These are phyloP conservation scores for Arthroderma sp. DNA, from an alignment of 2,329 filamentous ascomycete species.

Conservation along the genomic window DNA sequence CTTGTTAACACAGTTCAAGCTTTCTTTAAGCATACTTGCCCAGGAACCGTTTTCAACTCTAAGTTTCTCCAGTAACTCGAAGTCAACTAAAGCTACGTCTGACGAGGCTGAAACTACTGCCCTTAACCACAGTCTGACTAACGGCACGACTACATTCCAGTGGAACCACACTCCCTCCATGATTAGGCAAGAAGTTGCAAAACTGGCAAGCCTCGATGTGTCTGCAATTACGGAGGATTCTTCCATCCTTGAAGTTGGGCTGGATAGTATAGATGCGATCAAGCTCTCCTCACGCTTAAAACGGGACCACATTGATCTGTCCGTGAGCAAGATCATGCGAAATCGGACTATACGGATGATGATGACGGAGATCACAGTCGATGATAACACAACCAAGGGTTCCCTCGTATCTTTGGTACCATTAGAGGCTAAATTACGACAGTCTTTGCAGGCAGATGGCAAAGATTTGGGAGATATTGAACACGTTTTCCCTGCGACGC, in stretches of 20 bases:
- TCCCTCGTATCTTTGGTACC: background rate
- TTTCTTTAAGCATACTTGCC: constrained; percentile 27
- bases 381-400: constrained; percentile 3
- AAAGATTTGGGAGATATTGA: constrained; percentile 39
- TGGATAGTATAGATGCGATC: constrained; percentile 88
- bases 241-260: constrained; percentile 66
- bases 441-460: constrained; percentile 27
- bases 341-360: constrained; percentile 57
- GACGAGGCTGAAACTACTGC: background rate
- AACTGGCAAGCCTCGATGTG: constrained; percentile 44
- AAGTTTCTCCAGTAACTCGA: background rate
- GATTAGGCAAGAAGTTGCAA: constrained; percentile 52
- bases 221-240: constrained; percentile 45
- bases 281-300: constrained; percentile 65
- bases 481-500: constrained; percentile 59
- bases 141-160: constrained; percentile 31
- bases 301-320: constrained; percentile 46
- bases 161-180: constrained; percentile 46
- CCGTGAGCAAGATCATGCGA: constrained; percentile 67
- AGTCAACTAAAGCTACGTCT: background rate
- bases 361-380: constrained; percentile 19
- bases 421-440: constrained; percentile 25
- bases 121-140: background rate
- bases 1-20: constrained; percentile 36
- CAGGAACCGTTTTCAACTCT: constrained; percentile 19